phyloP scores from a whole-genome alignment of 2,329 filamentous ascomycete species.

The Fusarium sp. region DNA sequence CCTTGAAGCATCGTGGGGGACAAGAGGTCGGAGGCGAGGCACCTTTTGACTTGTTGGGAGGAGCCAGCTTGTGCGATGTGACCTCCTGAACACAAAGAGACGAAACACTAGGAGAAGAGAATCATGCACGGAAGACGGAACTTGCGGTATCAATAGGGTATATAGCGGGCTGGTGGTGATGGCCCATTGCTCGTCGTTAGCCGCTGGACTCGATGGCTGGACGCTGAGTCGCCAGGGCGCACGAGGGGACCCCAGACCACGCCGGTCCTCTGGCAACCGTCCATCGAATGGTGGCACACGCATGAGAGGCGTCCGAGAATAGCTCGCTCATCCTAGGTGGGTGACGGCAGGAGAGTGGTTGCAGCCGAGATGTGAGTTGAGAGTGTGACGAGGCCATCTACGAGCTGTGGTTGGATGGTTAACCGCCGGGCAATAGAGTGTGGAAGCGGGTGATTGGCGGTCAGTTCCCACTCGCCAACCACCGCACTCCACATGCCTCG shows the following conservation, averaged over 20 bases:
- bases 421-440: slow-evolving; percentile 52
- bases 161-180: slow-evolving; percentile 68
- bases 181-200: slow-evolving; percentile 57
- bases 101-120: slow-evolving; percentile 64
- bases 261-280: slow-evolving; percentile 32
- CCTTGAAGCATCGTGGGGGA: slow-evolving; percentile 56
- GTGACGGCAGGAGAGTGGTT: slow-evolving; percentile 46
- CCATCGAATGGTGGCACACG: slow-evolving; percentile 50
- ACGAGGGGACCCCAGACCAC: slow-evolving; percentile 39
- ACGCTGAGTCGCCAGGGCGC: slow-evolving; percentile 56
- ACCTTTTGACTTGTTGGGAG: slow-evolving; percentile 47
- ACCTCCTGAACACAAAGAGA: slow-evolving; percentile 57
- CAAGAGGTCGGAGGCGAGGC: slow-evolving; percentile 36
- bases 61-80: slow-evolving; percentile 50
- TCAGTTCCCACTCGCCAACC: slow-evolving; percentile 28
- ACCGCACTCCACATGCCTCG: slow-evolving; percentile 28
- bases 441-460: slow-evolving; percentile 39
- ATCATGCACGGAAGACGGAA: slow-evolving; percentile 57
- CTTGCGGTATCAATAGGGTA: slow-evolving; percentile 62
- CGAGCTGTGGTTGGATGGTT: slow-evolving; percentile 57
- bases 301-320: slow-evolving; percentile 52
- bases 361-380: slow-evolving; percentile 41
- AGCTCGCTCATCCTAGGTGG: slow-evolving; percentile 50
- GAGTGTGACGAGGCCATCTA: slow-evolving; percentile 39
- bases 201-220: slow-evolving; percentile 54